A percentile compares a stretch with the other conserved stretches of the same genome.
Conservation (phyloP, 352 stramenopile genomes). For the Globisporangium nagaii region DNA sequence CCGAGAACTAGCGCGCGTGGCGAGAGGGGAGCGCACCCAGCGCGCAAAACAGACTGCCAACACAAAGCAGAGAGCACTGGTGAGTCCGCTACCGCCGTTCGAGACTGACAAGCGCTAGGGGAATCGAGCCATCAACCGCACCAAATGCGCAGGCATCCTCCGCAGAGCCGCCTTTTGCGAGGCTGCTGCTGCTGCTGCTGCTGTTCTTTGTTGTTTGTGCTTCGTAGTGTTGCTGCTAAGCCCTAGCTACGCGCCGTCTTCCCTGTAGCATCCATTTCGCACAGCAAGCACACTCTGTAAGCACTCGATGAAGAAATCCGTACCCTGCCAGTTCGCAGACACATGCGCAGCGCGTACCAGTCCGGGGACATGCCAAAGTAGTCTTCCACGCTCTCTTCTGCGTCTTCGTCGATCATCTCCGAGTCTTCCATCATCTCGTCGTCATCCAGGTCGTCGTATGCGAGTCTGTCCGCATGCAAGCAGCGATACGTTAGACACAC, state of each 20-base stretch:
- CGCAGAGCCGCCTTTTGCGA: neutral
- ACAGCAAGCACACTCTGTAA: neutral
- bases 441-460: constrained; percentile 71
- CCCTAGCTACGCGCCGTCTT: constrained; percentile 46
- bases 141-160: constrained; percentile 6
- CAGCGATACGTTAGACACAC: neutral
- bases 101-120: constrained; percentile 14
- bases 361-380: constrained; percentile 85
- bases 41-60: constrained; percentile 3
- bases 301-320: neutral
- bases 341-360: constrained; percentile 37
- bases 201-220: neutral
- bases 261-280: constrained; percentile 18
- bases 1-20: constrained; percentile 5
- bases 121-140: constrained; percentile 11
- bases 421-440: constrained; percentile 80
- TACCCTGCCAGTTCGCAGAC: neutral
- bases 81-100: constrained; percentile 10
- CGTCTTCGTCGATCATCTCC: constrained; percentile 63
- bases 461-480: constrained; percentile 24
- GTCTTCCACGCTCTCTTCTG: constrained; percentile 72
- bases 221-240: neutral
- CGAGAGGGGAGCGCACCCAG: constrained; percentile 5
- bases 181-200: neutral
- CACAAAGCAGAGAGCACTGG: constrained; percentile 12